Evolutionary conservation across 2,329 filamentous ascomycete species (phyloP).

Genomic region (Dothistroma pini): DNA sequence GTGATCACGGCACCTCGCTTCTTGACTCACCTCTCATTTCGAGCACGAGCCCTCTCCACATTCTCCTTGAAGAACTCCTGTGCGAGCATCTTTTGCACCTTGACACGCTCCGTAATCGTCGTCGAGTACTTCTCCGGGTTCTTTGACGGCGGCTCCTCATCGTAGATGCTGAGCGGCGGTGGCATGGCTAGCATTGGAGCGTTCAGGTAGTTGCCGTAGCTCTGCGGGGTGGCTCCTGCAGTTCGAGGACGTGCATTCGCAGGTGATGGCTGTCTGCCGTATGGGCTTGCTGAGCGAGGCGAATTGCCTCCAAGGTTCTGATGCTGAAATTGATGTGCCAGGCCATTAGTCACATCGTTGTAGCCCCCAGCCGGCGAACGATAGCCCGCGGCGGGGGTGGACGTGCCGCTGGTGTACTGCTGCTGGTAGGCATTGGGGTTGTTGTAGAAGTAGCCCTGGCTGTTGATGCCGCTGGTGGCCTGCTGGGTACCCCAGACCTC

Average conservation of each 20-base stretch:
- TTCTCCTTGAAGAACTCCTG: conserved; percentile 95
- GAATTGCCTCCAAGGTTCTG: conserved; percentile 75
- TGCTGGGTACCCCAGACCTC: conserved; percentile 55
- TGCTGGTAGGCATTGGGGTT: conserved; percentile 45
- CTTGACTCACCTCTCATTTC: conserved; percentile 76
- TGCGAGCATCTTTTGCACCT: conserved; percentile 62
- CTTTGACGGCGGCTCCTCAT: conserved; percentile 69
- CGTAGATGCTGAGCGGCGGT: conserved; percentile 39
- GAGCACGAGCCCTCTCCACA: conserved; percentile 89
- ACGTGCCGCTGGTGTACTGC: conserved; percentile 42
- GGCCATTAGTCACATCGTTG: conserved; percentile 82
- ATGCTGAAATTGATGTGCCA: conserved; percentile 94
- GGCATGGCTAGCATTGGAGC: conserved; percentile 57
- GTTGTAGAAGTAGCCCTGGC: conserved; percentile 50
- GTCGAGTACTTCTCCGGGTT: conserved; percentile 85
- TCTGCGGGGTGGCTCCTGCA: conserved; percentile 62
- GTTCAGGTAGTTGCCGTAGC: conserved; percentile 64
- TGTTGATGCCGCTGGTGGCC: conserved; percentile 40
- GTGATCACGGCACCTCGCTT: too few species aligned
- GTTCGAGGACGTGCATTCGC: conserved; percentile 74
- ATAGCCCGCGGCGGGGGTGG: conserved; percentile 52
- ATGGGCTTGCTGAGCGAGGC: conserved; percentile 63
- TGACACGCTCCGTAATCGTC: conserved; percentile 71
- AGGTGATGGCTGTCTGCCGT: conserved; percentile 66
- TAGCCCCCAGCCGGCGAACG: conserved; percentile 56